Conservation (phyloP, 345 rosid species). For the Lepidium didymum region DNA sequence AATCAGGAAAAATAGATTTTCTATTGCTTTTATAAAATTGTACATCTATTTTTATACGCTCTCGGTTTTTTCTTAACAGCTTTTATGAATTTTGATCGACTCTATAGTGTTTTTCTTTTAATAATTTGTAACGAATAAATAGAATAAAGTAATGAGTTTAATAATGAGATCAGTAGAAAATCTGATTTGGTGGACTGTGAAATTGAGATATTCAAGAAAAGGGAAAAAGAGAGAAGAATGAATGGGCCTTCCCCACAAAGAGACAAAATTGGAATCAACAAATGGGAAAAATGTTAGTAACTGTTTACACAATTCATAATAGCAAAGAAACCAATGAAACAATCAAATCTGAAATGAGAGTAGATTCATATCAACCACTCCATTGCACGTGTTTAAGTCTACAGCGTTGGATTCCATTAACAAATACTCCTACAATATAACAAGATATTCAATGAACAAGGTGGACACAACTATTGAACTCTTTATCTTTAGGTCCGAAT, state of each 20-base stretch:
- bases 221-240: background rate
- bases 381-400: background rate
- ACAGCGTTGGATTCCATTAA: background rate
- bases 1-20: background rate
- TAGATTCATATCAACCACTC: slow-evolving; percentile 6
- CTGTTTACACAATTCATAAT: background rate
- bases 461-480: background rate
- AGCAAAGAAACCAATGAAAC: slow-evolving; percentile 1
- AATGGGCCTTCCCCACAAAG: slow-evolving; percentile 27
- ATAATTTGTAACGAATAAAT: background rate
- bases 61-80: too few relatives aligned
- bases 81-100: too few relatives aligned
- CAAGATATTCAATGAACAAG: background rate
- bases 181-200: background rate
- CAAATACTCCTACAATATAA: background rate
- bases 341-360: background rate
- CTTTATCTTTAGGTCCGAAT: background rate
- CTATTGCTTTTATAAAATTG: background rate
- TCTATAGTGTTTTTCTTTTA: background rate
- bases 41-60: background rate
- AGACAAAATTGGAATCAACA: slow-evolving; percentile 20
- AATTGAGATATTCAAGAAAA: slow-evolving; percentile 14
- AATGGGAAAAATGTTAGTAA: slow-evolving; percentile 3
- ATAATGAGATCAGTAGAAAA: slow-evolving; percentile 11
- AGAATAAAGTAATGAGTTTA: background rate